Conservation (phyloP, 1,284 basidiomycete genomes). For the Ceratobasidium papillatum region DNA sequence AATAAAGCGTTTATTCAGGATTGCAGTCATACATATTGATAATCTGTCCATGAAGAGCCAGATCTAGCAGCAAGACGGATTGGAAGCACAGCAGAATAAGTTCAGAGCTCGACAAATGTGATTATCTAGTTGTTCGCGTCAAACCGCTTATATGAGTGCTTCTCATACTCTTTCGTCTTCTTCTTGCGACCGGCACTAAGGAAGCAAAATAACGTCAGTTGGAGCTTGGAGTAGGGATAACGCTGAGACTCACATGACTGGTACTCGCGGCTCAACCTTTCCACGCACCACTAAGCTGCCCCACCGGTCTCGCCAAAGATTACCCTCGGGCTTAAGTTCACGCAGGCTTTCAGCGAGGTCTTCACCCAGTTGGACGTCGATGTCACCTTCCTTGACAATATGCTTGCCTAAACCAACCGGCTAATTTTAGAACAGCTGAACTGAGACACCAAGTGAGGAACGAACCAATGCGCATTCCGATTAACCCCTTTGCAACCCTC, state of each 20-base stretch:
- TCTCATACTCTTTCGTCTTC: conserved; percentile 81
- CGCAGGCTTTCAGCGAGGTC: conserved; percentile 89
- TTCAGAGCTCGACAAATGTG: background rate
- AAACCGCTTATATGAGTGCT: conserved; percentile 88
- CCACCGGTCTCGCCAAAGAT: conserved; percentile 91
- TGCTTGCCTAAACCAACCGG: conserved; percentile 64
- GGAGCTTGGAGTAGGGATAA: background rate
- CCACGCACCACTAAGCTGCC: conserved; percentile 81
- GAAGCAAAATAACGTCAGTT: conserved; percentile 37
- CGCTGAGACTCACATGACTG: conserved; percentile 67
- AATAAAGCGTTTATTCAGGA: background rate
- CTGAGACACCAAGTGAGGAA: background rate
- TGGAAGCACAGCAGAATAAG: background rate
- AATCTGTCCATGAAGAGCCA: no score
- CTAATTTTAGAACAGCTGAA: background rate
- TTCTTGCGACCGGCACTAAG: conserved; percentile 70
- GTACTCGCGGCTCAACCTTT: conserved; percentile 76
- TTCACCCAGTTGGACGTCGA: conserved; percentile 91
- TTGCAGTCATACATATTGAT: conserved; percentile 7
- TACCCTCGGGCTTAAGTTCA: conserved; percentile 89
- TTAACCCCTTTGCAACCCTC: conserved; percentile 65
- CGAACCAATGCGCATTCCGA: conserved; percentile 64
- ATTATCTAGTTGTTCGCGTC: conserved; percentile 46
- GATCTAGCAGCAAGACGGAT: background rate
- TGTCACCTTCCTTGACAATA: conserved; percentile 70